Base-by-base conservation (phyloP, 768 basidiomycete genomes). In the Hydnum rufescens region DNA sequence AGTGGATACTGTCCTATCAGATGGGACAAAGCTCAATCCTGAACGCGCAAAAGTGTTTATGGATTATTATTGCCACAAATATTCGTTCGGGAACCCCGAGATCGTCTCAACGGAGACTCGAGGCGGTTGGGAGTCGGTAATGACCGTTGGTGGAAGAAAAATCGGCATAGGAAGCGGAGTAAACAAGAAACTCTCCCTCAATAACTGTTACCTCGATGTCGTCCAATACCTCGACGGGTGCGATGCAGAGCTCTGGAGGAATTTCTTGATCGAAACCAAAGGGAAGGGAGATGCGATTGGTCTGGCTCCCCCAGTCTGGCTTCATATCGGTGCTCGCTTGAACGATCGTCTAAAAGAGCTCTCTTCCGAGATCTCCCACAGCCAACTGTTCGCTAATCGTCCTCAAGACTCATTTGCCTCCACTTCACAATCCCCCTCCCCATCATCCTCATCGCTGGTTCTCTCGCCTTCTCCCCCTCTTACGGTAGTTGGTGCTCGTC, bases 41-140 rank as follows among this genome's bases (percentile, higher is more conserved):
- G 83, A 86, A 50, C 73, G 73, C 50, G 87, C 88, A 2, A 76
- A 81, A 48, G 76, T 74, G 55, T 96, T 96, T 69, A 90, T 95
- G 81, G 90, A 92, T 57, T 96, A 83, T 63, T 96, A 96, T 60
- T 93, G 89, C 62, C 74, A 77, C 43, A 71, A 77, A 32, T 95
- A 77, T 62, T 67, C 68, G 25, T 90, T 90, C 60, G 69, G 72
- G 5, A 75, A 74, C 56, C 86, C 87, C 2, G 80, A 83, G 48
- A 65, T 93, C 55, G 70, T 71, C 13, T 81, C 73, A 54, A 64
- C 67, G 1, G 68, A 69, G 39, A 42, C 59, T 25, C 63, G 58
- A 51, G 60, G 53, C 8, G 39, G 22, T 55, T 89, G 86, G 84
- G 76, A 85, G 58, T 81, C 80, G 3, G 65, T 76, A 54, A 78